Percentiles rank a stretch among this genome's conserved stretches.
These are phyloP conservation scores for Suillus variegatus DNA, from an alignment of 768 basidiomycete genomes.

Conservation along the genomic window DNA sequence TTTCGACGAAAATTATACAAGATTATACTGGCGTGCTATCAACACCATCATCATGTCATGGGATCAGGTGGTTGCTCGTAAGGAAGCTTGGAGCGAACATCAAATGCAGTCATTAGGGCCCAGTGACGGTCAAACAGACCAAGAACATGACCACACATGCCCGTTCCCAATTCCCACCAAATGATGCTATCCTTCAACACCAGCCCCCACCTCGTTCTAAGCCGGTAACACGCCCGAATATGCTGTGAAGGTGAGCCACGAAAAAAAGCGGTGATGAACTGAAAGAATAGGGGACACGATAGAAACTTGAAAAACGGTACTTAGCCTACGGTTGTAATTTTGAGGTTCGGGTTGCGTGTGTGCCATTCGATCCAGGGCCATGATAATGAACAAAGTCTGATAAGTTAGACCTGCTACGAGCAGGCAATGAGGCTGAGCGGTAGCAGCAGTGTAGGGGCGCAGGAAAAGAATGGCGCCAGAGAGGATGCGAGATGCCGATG, in stretches of 20 bases:
- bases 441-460: conserved; percentile 7
- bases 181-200: neutral
- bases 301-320: conserved; percentile 1
- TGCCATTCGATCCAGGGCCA: neutral
- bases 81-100: neutral
- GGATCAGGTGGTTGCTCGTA: neutral
- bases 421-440: conserved; percentile 1
- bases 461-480: neutral
- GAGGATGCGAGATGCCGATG: neutral
- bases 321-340: conserved; percentile 1
- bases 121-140: conserved; percentile 7
- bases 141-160: conserved; percentile 14
- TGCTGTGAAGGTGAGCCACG: conserved; percentile 34
- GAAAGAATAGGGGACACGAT: conserved; percentile 4
- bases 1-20: neutral
- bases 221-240: conserved; percentile 7
- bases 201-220: neutral
- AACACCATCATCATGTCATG: neutral
- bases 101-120: neutral
- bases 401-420: conserved; percentile 26
- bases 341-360: neutral
- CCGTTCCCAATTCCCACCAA: neutral
- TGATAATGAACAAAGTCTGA: conserved; percentile 9
- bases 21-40: neutral
- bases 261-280: conserved; percentile 8